phyloP scores from a whole-genome alignment of 2,329 filamentous ascomycete species.

The Pseudogymnoascus sp. region DNA sequence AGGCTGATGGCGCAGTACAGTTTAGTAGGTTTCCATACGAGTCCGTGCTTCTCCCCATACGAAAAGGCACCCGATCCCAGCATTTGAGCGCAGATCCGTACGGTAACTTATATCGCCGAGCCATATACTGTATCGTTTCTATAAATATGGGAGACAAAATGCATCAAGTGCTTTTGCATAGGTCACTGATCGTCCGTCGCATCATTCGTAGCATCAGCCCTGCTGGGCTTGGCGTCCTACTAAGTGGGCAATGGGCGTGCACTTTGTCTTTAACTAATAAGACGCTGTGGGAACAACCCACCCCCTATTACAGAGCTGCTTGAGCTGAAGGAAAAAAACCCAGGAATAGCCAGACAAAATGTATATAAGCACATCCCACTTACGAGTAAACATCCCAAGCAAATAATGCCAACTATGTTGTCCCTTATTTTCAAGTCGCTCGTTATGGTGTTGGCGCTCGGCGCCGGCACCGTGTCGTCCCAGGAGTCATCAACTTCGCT shows the following conservation, averaged over 20 bases:
- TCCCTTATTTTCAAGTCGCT: not conserved
- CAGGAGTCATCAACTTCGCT: not conserved
- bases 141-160: not conserved
- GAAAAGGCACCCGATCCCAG: too few relatives aligned
- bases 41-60: not conserved
- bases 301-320: not conserved
- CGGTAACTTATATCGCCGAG: not conserved
- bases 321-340: too few relatives aligned
- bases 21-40: not conserved
- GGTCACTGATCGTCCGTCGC: not conserved
- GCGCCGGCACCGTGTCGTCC: not conserved
- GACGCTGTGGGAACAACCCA: not conserved
- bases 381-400: not conserved
- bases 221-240: not conserved
- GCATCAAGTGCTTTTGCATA: not conserved
- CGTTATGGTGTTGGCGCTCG: constrained; percentile 6
- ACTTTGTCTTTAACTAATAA: not conserved
- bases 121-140: not conserved
- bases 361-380: not conserved
- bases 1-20: not conserved
- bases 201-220: not conserved
- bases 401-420: not conserved
- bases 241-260: not conserved
- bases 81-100: not conserved
- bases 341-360: not conserved